A percentile compares a stretch with the other conserved stretches of the same genome.
phyloP scores from a whole-genome alignment of 257 asterid genomes.

The Solanum chmielewskii region DNA sequence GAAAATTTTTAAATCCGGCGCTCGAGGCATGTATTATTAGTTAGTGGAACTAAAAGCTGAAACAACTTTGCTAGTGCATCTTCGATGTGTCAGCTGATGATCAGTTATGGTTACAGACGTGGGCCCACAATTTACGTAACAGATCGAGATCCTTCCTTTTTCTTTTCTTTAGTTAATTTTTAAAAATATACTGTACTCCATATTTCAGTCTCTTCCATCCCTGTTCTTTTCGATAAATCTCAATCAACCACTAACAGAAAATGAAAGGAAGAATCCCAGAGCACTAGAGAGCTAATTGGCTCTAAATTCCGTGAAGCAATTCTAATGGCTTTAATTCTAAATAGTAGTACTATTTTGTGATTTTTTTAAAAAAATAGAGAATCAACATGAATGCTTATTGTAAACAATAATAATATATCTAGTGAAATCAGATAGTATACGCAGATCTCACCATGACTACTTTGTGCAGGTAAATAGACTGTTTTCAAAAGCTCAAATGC shows the following conservation, averaged over 20 bases:
- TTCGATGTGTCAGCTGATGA: background rate
- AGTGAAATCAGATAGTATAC: background rate
- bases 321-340: background rate
- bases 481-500: background rate
- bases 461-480: background rate
- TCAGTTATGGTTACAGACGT: background rate
- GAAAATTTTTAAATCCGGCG: background rate
- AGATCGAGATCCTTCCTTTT: background rate
- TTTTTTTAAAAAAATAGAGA: background rate
- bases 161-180: background rate
- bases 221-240: background rate
- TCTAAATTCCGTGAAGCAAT: background rate
- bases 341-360: background rate
- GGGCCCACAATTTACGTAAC: background rate
- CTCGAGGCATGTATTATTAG: background rate
- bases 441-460: no score
- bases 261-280: background rate
- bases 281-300: background rate
- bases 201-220: background rate
- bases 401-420: no score
- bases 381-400: conserved; percentile 16
- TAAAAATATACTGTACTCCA: background rate
- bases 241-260: background rate
- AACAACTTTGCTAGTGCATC: background rate
- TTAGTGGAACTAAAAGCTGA: background rate